Conservation (phyloP, 306 rosid species). For the Dalbergia cochinchinensis region DNA sequence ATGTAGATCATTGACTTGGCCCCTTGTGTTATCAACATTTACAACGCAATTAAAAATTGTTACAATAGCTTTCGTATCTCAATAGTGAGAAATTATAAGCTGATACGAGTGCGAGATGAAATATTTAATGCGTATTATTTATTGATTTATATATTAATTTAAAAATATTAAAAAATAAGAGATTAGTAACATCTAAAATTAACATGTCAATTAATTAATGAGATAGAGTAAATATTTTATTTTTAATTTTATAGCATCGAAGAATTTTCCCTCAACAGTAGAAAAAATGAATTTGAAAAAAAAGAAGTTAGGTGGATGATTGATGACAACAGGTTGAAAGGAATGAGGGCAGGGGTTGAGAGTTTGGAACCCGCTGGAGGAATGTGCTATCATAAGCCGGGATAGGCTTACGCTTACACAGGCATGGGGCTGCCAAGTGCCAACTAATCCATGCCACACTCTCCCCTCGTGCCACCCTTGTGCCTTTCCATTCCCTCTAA, state of each 20-base stretch:
- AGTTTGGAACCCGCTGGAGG: neutral
- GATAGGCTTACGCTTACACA: slow-evolving; percentile 35
- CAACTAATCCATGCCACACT: slow-evolving; percentile 57
- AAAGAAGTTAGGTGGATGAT: neutral
- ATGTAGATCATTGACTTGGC: slow-evolving; percentile 13
- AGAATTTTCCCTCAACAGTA: no score
- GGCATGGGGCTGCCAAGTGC: slow-evolving; percentile 65
- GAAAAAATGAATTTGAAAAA: neutral
- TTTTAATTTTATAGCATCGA: no score
- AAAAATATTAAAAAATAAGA: no score
- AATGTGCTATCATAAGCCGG: slow-evolving; percentile 47
- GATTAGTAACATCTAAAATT: no score
- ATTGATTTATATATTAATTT: no score
- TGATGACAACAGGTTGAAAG: neutral
- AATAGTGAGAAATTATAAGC: neutral
- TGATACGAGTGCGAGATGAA: no score
- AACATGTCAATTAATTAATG: no score
- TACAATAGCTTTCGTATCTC: slow-evolving; percentile 10
- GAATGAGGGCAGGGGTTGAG: neutral
- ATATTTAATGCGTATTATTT: no score
- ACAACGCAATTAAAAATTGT: neutral
- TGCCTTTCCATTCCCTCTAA: slow-evolving; percentile 44
- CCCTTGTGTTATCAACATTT: neutral
- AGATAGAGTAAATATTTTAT: no score
- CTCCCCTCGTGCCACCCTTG: slow-evolving; percentile 58